phyloP scores from a whole-genome alignment of 129 eudicot genomes.

The Flaveria ramosissima region DNA sequence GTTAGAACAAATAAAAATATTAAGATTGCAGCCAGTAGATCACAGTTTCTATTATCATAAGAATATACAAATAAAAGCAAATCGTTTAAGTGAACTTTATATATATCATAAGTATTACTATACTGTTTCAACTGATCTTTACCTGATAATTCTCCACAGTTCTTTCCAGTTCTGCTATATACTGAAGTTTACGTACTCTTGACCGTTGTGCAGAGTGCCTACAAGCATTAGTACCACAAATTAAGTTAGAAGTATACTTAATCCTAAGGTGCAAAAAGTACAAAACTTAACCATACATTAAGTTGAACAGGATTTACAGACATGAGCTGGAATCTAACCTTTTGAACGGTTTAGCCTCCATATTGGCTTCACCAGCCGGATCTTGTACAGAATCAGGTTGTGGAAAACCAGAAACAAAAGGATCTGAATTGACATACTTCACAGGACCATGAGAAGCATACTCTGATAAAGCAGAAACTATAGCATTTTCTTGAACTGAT shows the following conservation, averaged over 20 bases:
- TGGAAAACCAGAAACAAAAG: conserved; percentile 35
- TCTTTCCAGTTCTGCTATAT: conserved; percentile 83
- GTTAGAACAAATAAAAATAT: not conserved
- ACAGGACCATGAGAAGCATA: conserved; percentile 48
- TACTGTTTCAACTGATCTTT: not conserved
- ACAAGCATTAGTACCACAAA: conserved; percentile 26
- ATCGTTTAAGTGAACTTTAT: not conserved
- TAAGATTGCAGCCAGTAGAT: not conserved
- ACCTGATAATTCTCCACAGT: conserved; percentile 68
- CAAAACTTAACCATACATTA: not conserved
- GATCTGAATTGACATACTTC: conserved; percentile 43
- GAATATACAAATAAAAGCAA: not conserved
- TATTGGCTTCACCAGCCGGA: conserved; percentile 38
- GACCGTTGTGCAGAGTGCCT: conserved; percentile 85
- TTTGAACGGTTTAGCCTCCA: conserved; percentile 47
- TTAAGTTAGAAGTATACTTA: conserved; percentile 19
- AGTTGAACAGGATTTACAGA: conserved; percentile 7
- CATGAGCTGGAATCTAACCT: conserved; percentile 45
- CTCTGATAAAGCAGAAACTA: conserved; percentile 68
- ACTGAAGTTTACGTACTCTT: conserved; percentile 74
- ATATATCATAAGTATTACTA: not conserved
- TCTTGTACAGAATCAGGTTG: conserved; percentile 38
- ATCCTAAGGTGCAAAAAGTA: conserved; percentile 9
- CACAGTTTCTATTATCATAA: not conserved
- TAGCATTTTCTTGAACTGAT: conserved; percentile 46